These are phyloP conservation scores for Asterionellopsis glacialis DNA, from an alignment of 108 stramenopile genomes.

Conservation along the genomic window DNA sequence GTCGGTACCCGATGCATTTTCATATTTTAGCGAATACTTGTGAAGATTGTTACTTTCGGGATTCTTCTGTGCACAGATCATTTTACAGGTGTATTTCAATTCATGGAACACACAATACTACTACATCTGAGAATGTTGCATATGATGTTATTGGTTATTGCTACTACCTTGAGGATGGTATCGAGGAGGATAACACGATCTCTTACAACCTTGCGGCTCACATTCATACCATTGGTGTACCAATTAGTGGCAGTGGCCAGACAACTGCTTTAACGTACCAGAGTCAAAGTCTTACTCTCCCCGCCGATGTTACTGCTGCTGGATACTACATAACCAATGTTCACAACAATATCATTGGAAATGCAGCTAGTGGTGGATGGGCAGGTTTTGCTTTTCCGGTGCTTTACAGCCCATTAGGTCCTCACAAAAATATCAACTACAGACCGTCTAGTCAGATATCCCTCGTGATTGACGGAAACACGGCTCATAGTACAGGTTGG, in stretches of 20 bases:
- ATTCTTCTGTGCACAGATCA: slow-evolving; percentile 30
- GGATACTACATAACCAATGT: slow-evolving; percentile 44
- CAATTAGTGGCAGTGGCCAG: slow-evolving; percentile 17
- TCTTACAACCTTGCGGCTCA: slow-evolving; percentile 45
- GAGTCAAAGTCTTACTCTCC: slow-evolving; percentile 15
- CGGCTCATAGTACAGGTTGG: slow-evolving; percentile 33
- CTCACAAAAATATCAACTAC: slow-evolving; percentile 12
- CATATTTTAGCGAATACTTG: slow-evolving; percentile 32
- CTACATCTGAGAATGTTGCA: slow-evolving; percentile 38
- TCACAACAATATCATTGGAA: slow-evolving; percentile 39
- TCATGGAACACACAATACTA: slow-evolving; percentile 34
- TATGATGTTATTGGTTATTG: slow-evolving; percentile 47
- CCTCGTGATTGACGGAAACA: slow-evolving; percentile 30
- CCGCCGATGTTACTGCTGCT: slow-evolving; percentile 39
- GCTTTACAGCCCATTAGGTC: slow-evolving; percentile 16
- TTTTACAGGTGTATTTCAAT: slow-evolving; percentile 47
- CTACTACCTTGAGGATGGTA: slow-evolving; percentile 50
- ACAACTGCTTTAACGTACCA: slow-evolving; percentile 7
- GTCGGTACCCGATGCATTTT: slow-evolving; percentile 44
- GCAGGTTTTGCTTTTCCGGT: slow-evolving; percentile 39
- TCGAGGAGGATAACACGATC: slow-evolving; percentile 42
- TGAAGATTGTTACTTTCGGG: slow-evolving; percentile 29
- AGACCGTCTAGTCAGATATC: slow-evolving; percentile 7
- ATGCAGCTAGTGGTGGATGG: slow-evolving; percentile 41
- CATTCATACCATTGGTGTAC: slow-evolving; percentile 30